A percentile compares a stretch with the other conserved stretches of the same genome.
Conservation (phyloP, 1,284 basidiomycete species). For the Erythrobasidium hasegawianum region DNA sequence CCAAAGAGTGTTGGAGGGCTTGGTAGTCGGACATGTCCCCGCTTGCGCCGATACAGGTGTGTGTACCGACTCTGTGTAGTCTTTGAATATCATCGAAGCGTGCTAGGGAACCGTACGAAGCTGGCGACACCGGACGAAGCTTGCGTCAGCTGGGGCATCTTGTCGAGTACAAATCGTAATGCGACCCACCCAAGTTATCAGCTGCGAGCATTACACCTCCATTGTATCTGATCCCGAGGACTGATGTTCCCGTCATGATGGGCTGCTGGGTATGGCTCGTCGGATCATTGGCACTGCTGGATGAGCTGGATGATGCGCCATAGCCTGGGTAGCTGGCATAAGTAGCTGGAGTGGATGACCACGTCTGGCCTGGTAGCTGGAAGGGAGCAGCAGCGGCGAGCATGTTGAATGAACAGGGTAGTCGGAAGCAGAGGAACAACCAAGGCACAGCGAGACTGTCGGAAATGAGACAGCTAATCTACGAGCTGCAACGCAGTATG, state of each 20-base stretch:
- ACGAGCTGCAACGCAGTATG: no score
- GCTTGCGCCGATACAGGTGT: conserved; percentile 84
- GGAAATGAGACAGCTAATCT: no score
- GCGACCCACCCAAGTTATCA: conserved; percentile 77
- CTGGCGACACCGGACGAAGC: conserved; percentile 52
- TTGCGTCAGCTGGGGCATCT: neutral
- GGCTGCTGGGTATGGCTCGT: conserved; percentile 58
- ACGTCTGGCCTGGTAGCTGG: conserved; percentile 31
- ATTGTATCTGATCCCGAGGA: conserved; percentile 89
- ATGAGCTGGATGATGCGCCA: conserved; percentile 9
- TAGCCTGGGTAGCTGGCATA: conserved; percentile 22
- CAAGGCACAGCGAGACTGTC: no score
- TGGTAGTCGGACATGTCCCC: conserved; percentile 99
- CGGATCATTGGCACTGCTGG: conserved; percentile 17
- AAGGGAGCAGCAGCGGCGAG: conserved; percentile 10
- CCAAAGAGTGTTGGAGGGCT: conserved; percentile 74
- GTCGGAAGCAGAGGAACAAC: no score
- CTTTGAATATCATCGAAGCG: conserved; percentile 93
- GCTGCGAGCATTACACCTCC: conserved; percentile 99
- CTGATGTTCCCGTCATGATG: conserved; percentile 93
- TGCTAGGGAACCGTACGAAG: conserved; percentile 94
- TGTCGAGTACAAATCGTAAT: neutral
- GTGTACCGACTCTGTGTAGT: conserved; percentile 73
- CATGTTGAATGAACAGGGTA: neutral
- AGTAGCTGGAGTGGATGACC: conserved; percentile 21